phyloP scores from a whole-genome alignment of 805 yeast species.

The Nakazawaea molendinolei region DNA sequence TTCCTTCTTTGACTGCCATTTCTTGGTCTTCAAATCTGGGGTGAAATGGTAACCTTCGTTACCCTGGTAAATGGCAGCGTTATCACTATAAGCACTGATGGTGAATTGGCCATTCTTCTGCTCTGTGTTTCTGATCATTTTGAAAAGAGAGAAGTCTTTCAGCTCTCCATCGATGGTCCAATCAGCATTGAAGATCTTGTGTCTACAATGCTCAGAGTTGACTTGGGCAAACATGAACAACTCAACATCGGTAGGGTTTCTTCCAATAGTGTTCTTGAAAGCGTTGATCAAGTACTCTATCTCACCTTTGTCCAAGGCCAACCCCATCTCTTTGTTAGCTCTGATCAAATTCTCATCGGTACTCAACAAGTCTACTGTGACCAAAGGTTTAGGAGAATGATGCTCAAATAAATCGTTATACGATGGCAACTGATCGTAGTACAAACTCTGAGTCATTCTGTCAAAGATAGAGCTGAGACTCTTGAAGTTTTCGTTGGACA shows the following conservation, averaged over 20 bases:
- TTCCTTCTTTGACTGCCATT: slow-evolving; percentile 73
- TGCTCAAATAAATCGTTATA: slow-evolving; percentile 68
- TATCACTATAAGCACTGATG: slow-evolving; percentile 91
- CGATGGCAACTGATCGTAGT: slow-evolving; percentile 53
- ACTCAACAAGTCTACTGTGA: slow-evolving; percentile 58
- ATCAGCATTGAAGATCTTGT: slow-evolving; percentile 95
- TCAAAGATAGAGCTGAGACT: slow-evolving; percentile 73
- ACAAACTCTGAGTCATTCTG: slow-evolving; percentile 86
- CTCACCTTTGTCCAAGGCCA: slow-evolving; percentile 94
- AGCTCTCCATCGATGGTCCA: slow-evolving; percentile 89
- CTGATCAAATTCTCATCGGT: slow-evolving; percentile 51
- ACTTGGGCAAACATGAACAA: slow-evolving; percentile 99
- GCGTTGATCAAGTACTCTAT: slow-evolving; percentile 81
- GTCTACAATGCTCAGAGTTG: slow-evolving; percentile 98
- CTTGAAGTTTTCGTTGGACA: slow-evolving; percentile 40
- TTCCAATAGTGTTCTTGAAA: slow-evolving; percentile 63
- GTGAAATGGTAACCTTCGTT: slow-evolving; percentile 69
- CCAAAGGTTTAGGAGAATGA: slow-evolving; percentile 78
- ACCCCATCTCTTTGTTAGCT: slow-evolving; percentile 80
- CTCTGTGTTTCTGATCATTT: slow-evolving; percentile 95
- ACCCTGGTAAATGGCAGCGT: slow-evolving; percentile 93
- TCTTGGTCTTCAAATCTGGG: slow-evolving; percentile 66
- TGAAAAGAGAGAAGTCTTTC: slow-evolving; percentile 72
- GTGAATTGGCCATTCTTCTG: slow-evolving; percentile 73
- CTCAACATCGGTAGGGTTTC: slow-evolving; percentile 97